These are phyloP conservation scores for Pharus latifolius DNA, from an alignment of 176 grass and related monocot species.

Conservation along the genomic window DNA sequence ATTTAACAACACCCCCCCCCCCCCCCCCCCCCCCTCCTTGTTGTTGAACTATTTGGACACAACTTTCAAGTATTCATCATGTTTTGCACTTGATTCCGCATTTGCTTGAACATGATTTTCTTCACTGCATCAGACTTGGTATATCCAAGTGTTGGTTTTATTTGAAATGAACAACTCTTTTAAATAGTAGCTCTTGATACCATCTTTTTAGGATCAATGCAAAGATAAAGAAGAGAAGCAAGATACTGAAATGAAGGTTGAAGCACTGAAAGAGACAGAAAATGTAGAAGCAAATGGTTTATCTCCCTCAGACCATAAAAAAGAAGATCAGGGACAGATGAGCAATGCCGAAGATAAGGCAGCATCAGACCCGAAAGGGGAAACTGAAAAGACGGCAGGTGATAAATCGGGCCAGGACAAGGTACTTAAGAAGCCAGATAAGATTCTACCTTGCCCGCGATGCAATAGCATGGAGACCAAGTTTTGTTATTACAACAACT, in stretches of 20 bases:
- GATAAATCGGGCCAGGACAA: constrained; percentile 49
- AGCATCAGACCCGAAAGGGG: constrained; percentile 25
- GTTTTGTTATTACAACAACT: constrained; percentile 91
- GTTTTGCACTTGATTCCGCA: background rate
- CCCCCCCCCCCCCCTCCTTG: too few relatives aligned
- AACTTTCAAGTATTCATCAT: background rate
- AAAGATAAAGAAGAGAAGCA: constrained; percentile 21
- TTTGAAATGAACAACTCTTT: background rate
- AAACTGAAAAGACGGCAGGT: constrained; percentile 29
- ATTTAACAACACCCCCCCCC: too few relatives aligned
- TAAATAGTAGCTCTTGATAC: background rate
- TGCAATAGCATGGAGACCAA: constrained; percentile 91
- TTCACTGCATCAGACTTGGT: background rate
- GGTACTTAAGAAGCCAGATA: constrained; percentile 76
- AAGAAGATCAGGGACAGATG: constrained; percentile 12
- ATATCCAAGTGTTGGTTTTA: background rate
- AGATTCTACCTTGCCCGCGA: constrained; percentile 67
- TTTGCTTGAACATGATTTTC: background rate
- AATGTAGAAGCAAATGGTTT: constrained; percentile 10
- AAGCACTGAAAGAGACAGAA: constrained; percentile 9
- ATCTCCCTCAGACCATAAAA: constrained; percentile 11
- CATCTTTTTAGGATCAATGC: constrained; percentile 24
- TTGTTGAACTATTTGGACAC: background rate
- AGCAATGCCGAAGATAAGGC: constrained; percentile 29
- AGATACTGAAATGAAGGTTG: constrained; percentile 7